Percentiles rank a stretch among this genome's conserved stretches.
Conservation (phyloP, 139 green algal species). For the Tetraselmis chui region DNA sequence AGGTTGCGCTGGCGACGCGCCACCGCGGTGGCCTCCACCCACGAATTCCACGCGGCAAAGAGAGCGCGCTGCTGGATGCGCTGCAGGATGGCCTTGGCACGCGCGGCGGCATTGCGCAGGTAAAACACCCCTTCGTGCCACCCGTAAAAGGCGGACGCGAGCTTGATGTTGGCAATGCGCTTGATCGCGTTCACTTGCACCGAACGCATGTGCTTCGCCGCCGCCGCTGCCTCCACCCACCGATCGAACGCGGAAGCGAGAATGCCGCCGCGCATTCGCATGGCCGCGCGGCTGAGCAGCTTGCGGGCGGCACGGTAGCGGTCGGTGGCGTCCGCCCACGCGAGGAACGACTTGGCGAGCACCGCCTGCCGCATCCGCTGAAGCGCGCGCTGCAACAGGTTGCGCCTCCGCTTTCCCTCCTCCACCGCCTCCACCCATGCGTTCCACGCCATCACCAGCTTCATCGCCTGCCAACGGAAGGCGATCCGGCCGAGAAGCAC, state of each 20-base stretch:
- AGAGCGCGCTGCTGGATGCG: slow-evolving; percentile 20
- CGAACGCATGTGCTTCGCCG: neutral
- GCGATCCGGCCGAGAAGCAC: neutral
- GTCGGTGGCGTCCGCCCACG: neutral
- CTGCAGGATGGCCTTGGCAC: slow-evolving; percentile 18
- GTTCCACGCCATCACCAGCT: neutral
- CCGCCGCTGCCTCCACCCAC: neutral
- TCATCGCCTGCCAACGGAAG: neutral
- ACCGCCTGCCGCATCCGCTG: neutral
- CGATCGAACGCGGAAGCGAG: neutral
- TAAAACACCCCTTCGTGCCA: neutral
- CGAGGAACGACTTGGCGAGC: slow-evolving; percentile 1
- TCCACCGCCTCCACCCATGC: neutral
- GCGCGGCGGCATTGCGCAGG: neutral
- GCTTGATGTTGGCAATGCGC: slow-evolving; percentile 10
- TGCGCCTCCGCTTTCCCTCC: neutral
- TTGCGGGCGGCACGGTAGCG: neutral
- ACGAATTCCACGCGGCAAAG: neutral
- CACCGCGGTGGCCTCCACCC: neutral
- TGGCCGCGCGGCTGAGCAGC: neutral
- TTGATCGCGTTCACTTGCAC: slow-evolving; percentile 2
- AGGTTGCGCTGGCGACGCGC: neutral
- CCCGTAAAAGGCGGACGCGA: slow-evolving; percentile 8
- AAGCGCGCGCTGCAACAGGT: neutral
- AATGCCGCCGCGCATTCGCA: neutral